Conservation (phyloP, 2,329 filamentous ascomycete species). For the Colletotrichum liriopes region DNA sequence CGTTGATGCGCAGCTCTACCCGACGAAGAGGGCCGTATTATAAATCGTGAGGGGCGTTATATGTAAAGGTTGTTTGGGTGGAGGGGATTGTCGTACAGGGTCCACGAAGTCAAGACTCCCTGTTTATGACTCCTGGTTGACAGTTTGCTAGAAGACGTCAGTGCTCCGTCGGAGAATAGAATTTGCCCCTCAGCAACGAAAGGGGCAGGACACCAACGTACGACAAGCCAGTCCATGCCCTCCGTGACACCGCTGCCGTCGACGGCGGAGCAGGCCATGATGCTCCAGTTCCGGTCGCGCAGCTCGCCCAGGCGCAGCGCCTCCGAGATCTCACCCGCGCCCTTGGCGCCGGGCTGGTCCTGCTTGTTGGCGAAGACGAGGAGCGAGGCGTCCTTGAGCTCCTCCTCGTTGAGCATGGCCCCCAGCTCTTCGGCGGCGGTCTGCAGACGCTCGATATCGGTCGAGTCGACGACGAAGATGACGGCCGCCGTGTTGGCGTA, state of each 20-base stretch:
- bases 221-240: slow-evolving; percentile 99
- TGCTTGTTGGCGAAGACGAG: slow-evolving; percentile 99
- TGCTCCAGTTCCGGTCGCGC: slow-evolving; percentile 98
- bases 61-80: slow-evolving; percentile 21
- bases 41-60: slow-evolving; percentile 40
- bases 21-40: slow-evolving; percentile 33
- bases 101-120: slow-evolving; percentile 10
- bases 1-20: slow-evolving; percentile 39
- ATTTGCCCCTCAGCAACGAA: neutral
- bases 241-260: slow-evolving; percentile 95
- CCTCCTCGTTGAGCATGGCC: slow-evolving; percentile 97
- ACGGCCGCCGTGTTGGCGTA: slow-evolving; percentile 99
- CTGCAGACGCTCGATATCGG: slow-evolving; percentile 94
- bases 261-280: slow-evolving; percentile 96
- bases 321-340: slow-evolving; percentile 96
- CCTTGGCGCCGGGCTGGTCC: slow-evolving; percentile 96
- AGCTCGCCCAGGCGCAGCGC: slow-evolving; percentile 91
- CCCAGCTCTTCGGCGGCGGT: slow-evolving; percentile 94
- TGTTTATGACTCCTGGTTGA: slow-evolving; percentile 46
- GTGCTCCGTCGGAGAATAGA: neutral
- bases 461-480: slow-evolving; percentile 98
- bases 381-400: slow-evolving; percentile 91
- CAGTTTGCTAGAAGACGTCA: slow-evolving; percentile 45
- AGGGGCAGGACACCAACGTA: slow-evolving; percentile 58
- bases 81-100: slow-evolving; percentile 26